Conservation (phyloP, 2,329 filamentous ascomycete species). For the Exophiala dermatitidis region DNA sequence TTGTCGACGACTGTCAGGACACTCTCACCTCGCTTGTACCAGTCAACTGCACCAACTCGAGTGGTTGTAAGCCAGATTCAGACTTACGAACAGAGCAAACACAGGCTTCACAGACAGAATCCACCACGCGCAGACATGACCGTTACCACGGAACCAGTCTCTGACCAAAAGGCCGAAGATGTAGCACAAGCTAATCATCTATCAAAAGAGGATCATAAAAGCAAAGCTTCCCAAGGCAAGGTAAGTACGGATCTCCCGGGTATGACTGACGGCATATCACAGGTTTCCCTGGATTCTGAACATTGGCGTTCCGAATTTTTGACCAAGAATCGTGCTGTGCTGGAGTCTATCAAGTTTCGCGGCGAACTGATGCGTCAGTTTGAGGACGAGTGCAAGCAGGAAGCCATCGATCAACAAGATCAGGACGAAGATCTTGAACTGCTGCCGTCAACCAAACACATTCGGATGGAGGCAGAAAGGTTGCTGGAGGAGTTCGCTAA, state of each 20-base stretch:
- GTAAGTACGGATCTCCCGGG: background rate
- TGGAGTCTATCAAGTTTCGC: slow-evolving; percentile 8
- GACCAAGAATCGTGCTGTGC: slow-evolving; percentile 5
- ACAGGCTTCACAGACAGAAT: too few species aligned
- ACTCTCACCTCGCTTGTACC: too few species aligned
- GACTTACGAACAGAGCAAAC: too few species aligned
- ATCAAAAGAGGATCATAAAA: too few species aligned
- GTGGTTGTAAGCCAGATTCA: too few species aligned
- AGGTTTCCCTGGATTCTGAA: background rate
- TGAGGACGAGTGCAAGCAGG: slow-evolving; percentile 2
- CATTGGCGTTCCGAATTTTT: slow-evolving; percentile 1
- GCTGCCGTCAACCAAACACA: slow-evolving; percentile 1
- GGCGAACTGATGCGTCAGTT: slow-evolving; percentile 7
- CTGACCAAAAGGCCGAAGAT: too few species aligned
- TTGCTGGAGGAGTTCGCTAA: slow-evolving; percentile 8
- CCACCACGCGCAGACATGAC: too few species aligned
- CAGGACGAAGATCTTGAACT: background rate
- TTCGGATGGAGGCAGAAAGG: slow-evolving; percentile 4
- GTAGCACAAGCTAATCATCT: too few species aligned
- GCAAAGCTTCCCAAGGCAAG: too few species aligned
- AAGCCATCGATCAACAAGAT: background rate
- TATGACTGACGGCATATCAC: background rate
- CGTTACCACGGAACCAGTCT: too few species aligned
- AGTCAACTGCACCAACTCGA: too few species aligned
- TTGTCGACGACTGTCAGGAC: too few species aligned